Conservation (phyloP, 2,329 filamentous ascomycete species). For the Fusarium ramigenum region DNA sequence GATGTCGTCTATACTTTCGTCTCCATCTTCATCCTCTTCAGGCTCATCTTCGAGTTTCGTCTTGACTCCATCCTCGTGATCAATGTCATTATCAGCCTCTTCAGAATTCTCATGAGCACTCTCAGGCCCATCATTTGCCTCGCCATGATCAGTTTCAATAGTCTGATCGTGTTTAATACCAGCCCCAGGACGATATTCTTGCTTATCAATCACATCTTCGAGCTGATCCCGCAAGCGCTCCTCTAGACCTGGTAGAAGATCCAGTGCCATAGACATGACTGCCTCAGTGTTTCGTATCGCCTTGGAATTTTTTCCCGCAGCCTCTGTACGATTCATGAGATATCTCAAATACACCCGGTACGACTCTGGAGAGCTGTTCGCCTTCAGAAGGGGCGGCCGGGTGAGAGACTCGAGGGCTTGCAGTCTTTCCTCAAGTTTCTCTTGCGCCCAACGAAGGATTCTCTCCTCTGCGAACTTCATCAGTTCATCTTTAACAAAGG, state of each 20-base stretch:
- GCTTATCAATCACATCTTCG: rapidly evolving
- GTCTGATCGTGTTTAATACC: neutral
- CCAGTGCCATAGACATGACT: neutral
- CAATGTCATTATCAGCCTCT: neutral
- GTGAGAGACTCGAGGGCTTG: neutral
- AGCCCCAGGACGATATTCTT: neutral
- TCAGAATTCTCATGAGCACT: neutral
- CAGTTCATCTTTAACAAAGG: neutral
- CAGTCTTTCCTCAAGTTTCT: rapidly evolving
- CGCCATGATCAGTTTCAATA: neutral
- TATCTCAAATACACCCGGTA: neutral
- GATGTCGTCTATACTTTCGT: rapidly evolving
- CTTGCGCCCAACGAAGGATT: neutral
- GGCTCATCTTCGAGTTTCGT: rapidly evolving
- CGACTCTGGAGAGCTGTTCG: neutral
- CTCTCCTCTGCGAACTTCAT: neutral
- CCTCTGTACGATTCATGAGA: neutral
- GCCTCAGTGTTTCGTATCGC: neutral
- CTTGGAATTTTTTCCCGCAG: rapidly evolving
- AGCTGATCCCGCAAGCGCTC: neutral
- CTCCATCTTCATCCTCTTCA: rapidly evolving
- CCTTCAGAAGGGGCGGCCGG: neutral
- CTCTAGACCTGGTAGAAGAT: neutral
- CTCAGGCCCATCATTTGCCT: neutral
- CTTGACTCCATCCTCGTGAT: rapidly evolving